Conservation (phyloP, 176 grass and related monocot species). For the Eragrostis nindensis region DNA sequence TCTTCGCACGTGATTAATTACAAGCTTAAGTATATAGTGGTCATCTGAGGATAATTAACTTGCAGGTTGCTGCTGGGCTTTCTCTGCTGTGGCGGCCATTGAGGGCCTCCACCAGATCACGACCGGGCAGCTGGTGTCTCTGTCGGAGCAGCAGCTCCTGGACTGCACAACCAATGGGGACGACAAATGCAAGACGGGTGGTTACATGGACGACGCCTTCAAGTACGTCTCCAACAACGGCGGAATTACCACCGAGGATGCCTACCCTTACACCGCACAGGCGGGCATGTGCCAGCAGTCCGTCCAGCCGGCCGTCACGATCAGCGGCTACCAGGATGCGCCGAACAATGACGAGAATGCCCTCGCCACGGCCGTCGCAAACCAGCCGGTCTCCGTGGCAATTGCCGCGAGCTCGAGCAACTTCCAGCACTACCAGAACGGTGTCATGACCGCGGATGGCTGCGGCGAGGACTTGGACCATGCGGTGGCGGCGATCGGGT, state of each 20-base stretch:
- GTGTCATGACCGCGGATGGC: not conserved
- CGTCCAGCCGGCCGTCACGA: not conserved
- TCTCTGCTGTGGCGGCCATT: not conserved
- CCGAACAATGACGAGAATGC: not conserved
- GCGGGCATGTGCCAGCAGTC: not conserved
- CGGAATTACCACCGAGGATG: not conserved
- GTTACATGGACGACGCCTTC: not conserved
- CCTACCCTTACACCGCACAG: not conserved
- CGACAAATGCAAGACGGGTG: not conserved
- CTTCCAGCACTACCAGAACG: not conserved
- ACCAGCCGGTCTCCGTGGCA: not conserved
- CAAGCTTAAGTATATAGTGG: too few relatives aligned
- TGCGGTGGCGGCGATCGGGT: not conserved
- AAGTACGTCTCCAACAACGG: not conserved
- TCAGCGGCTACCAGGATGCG: not conserved
- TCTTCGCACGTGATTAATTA: too few relatives aligned
- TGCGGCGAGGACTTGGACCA: not conserved
- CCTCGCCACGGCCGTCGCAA: not conserved
- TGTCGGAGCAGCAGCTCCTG: constrained; percentile 25
- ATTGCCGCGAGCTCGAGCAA: not conserved
- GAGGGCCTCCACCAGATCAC: constrained; percentile 23
- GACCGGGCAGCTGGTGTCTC: not conserved
- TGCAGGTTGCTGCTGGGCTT: constrained; percentile 17
- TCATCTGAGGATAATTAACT: too few relatives aligned
- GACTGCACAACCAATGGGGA: not conserved